Evolutionary conservation across 371 early-diverging fungal species (phyloP), one percentile per base, ranked within the genome.

Genomic region (Gilbertella persicaria): DNA sequence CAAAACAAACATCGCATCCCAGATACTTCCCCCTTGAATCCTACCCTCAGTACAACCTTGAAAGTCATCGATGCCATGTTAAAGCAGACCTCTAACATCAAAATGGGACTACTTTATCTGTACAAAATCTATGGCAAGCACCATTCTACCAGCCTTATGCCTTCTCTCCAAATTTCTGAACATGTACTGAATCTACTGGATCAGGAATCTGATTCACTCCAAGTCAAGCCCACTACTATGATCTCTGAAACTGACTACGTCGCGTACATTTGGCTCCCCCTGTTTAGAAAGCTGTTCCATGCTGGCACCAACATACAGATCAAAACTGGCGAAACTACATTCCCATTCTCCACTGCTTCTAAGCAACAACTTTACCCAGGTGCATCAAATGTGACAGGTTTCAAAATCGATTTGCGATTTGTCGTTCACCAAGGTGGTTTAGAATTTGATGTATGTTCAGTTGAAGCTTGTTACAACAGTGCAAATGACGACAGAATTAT

Each of bases 261-360:
- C 45, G 20, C 45, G 45, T 45, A 45, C 45, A 45, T 45, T 45
- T 45, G 45, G 33, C 33, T 45, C 33, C 43, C 43, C 45, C 45
- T 45, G 45, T 45, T 45, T 45, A 45, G 45, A 45, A 45, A 45
- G 45, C 45, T 45, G 45, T 45, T 45, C 45, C 33, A 45, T 45
- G 33, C 45, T 45, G 46, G 35, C 46, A 48, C 48, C 48, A 37
- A 48, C 30, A 48, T 45, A 19, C 29, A 33, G 8, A 54, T 54
- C 39, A 45, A 54, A 39, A 39, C 54, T 54, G 54, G 54, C 13
- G 54, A 54, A 25, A 20, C 54, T 17, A 39, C 33, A 19, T 45
- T 45, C n/a, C 10, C 16, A 19, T 3, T 9, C 21, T 45, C 46
- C 5, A 54, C 40, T 28, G 41, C 26, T 14, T 20, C 16, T 12